Evolutionary conservation across 345 rosid species (phyloP).

Genomic region (Excoecaria cochinchinensis): DNA sequence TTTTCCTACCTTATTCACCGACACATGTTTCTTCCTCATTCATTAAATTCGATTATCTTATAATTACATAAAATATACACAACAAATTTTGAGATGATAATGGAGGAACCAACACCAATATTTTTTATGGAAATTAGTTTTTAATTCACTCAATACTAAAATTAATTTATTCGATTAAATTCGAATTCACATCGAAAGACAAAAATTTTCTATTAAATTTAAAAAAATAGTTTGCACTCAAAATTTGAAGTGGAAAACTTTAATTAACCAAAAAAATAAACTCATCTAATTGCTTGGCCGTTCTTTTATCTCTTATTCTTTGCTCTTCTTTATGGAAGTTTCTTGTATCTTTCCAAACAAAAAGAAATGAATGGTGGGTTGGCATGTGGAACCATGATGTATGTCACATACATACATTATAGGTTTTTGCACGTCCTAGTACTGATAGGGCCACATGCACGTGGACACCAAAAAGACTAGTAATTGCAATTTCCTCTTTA

Average conservation of each 20-base stretch:
- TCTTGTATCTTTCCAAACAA: constrained; percentile 7
- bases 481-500: too few relatives aligned
- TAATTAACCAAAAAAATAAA: too few relatives aligned
- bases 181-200: too few relatives aligned
- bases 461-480: not conserved
- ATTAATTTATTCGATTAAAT: too few relatives aligned
- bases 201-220: too few relatives aligned
- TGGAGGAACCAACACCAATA: too few relatives aligned
- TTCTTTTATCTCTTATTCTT: not conserved
- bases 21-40: not conserved
- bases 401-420: constrained; percentile 17
- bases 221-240: not conserved
- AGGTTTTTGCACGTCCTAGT: constrained; percentile 17
- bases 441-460: constrained; percentile 6
- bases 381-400: constrained; percentile 3
- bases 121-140: too few relatives aligned
- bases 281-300: not conserved
- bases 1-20: not conserved
- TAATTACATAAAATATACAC: not conserved
- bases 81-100: not conserved
- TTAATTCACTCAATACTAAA: too few relatives aligned
- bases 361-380: not conserved
- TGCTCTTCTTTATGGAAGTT: constrained; percentile 15
- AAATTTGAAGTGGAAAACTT: too few relatives aligned
- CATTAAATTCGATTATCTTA: not conserved